A percentile compares a stretch with the other conserved stretches of the same genome.
phyloP scores from a whole-genome alignment of 2,329 filamentous ascomycete genomes.

The Claviceps humidiphila region DNA sequence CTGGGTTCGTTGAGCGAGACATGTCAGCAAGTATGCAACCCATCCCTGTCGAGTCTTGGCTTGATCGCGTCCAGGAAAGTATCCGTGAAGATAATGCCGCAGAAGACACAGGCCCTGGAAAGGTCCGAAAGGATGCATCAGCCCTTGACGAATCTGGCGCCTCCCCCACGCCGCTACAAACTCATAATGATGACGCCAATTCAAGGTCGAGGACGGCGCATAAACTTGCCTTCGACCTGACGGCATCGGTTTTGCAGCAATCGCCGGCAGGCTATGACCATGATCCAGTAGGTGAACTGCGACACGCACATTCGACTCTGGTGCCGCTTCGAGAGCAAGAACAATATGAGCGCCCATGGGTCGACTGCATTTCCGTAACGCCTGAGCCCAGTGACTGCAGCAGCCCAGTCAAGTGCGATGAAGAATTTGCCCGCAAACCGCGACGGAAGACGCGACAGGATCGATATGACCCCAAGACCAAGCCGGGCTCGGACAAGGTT shows the following conservation, averaged over 20 bases:
- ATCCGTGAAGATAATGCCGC: not conserved
- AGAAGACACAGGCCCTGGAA: not conserved
- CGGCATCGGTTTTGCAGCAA: not conserved
- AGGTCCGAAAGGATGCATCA: not conserved
- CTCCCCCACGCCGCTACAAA: not conserved
- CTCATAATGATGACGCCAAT: not conserved
- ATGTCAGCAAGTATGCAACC: not conserved
- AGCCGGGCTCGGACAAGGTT: not conserved
- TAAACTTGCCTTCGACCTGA: not conserved
- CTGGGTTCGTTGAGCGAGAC: no score
- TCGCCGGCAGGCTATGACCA: not conserved
- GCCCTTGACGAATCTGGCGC: not conserved
- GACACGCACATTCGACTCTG: not conserved
- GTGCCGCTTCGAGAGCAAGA: not conserved
- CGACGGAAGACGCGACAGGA: slow-evolving; percentile 10
- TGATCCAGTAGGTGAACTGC: not conserved
- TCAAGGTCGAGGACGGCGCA: not conserved
- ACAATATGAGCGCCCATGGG: not conserved
- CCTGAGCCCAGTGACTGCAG: not conserved
- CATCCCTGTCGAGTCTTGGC: not conserved
- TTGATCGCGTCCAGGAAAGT: not conserved
- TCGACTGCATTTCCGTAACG: no score
- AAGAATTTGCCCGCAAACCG: slow-evolving; percentile 6
- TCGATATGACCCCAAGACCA: slow-evolving; percentile 6
- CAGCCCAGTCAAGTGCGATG: not conserved